Conservation (phyloP, 78 protist species). For the Dictyostelium capitatum region DNA sequence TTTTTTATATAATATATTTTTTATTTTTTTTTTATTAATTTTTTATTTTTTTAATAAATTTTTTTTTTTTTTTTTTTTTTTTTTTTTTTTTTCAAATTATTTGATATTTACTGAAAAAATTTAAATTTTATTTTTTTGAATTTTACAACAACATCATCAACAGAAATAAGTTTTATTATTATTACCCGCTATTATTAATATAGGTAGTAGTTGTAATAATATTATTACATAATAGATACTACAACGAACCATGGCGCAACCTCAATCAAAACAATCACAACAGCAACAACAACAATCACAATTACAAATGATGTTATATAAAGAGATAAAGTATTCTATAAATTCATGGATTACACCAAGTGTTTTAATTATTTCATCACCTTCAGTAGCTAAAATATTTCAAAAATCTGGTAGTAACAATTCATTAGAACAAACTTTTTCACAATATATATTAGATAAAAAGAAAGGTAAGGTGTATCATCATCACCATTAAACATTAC, state of each 20-base stretch:
- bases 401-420: constrained; percentile 52
- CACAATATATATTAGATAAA: constrained; percentile 41
- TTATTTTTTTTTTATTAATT: too few species aligned
- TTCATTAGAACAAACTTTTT: constrained; percentile 28
- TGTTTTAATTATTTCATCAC: constrained; percentile 62
- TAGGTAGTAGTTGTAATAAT: not conserved
- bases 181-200: too few species aligned
- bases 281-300: constrained; percentile 12
- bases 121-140: not conserved
- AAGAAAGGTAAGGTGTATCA: constrained; percentile 17
- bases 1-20: too few species aligned
- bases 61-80: too few species aligned
- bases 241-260: not conserved
- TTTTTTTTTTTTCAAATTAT: not conserved
- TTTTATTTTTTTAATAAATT: too few species aligned
- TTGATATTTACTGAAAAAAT: not conserved
- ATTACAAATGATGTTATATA: constrained; percentile 16
- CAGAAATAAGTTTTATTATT: not conserved
- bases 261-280: not conserved
- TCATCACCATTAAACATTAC: not conserved
- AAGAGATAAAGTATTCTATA: constrained; percentile 46
- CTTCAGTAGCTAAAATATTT: constrained; percentile 38
- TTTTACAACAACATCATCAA: not conserved
- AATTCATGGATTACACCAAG: constrained; percentile 67
- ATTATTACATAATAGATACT: not conserved